A percentile compares a stretch with the other conserved stretches of the same genome.
These are phyloP conservation scores for Evernia prunastri DNA, from an alignment of 495 filamentous ascomycete species.

Conservation along the genomic window DNA sequence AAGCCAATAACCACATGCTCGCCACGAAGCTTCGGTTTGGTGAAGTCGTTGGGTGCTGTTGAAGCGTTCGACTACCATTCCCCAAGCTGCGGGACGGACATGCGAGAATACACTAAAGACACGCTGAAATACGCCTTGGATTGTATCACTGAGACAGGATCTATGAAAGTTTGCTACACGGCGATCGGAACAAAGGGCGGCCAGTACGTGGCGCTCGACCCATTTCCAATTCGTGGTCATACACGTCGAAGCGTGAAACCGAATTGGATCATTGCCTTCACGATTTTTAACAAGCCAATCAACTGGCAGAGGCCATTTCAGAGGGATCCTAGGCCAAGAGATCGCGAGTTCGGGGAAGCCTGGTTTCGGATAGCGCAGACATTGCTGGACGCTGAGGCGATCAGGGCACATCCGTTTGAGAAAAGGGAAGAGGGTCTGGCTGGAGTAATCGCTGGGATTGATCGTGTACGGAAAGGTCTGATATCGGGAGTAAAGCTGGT, in stretches of 20 bases:
- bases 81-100: conserved; percentile 38
- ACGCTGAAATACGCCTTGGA: conserved; percentile 38
- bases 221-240: too few species aligned
- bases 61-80: conserved; percentile 51
- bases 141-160: conserved; percentile 34
- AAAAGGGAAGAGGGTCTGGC: conserved; percentile 24
- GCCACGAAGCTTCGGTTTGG: conserved; percentile 47
- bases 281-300: conserved; percentile 28
- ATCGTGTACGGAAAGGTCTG: conserved; percentile 22
- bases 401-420: conserved; percentile 29
- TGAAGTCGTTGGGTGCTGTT: conserved; percentile 44
- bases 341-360: conserved; percentile 20
- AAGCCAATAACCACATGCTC: conserved; percentile 50
- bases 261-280: conserved; percentile 31
- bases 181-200: conserved; percentile 40
- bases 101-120: conserved; percentile 35
- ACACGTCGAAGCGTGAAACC: too few species aligned
- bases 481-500: conserved; percentile 28
- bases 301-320: conserved; percentile 29
- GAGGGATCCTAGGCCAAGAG: conserved; percentile 15
- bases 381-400: conserved; percentile 26
- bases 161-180: conserved; percentile 36
- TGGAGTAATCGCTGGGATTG: conserved; percentile 27
- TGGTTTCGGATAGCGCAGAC: conserved; percentile 20
- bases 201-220: too few species aligned